Evolutionary conservation across 805 yeast genomes (phyloP).

Genomic region (Pichia rugopelliculosa): DNA sequence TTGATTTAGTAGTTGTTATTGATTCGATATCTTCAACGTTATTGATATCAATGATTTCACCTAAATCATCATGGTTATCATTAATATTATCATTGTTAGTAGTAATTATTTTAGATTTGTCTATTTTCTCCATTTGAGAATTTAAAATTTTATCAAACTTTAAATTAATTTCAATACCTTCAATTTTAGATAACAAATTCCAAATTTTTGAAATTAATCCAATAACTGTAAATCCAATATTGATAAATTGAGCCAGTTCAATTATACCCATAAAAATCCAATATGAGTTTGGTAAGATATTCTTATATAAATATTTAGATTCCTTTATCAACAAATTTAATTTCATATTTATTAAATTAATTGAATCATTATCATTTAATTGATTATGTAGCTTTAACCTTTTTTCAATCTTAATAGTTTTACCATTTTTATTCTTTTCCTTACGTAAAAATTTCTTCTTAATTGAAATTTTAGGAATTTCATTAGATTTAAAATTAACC

Average conservation of each 20-base stretch:
- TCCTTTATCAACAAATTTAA: background rate
- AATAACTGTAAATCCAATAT: slow-evolving; percentile 61
- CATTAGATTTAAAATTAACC: background rate
- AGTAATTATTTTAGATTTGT: background rate
- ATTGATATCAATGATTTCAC: background rate
- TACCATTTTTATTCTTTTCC: slow-evolving; percentile 4
- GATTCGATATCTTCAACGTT: background rate
- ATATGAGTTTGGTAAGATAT: slow-evolving; percentile 42
- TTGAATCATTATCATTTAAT: background rate
- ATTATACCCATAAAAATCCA: slow-evolving; percentile 59
- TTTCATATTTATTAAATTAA: background rate
- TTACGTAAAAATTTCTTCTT: background rate
- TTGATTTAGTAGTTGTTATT: background rate
- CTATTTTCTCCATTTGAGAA: background rate
- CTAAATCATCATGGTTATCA: background rate
- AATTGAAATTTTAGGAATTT: slow-evolving; percentile 6
- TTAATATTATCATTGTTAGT: background rate
- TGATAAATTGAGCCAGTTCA: slow-evolving; percentile 69
- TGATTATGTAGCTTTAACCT: background rate
- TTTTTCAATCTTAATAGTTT: background rate
- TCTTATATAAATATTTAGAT: slow-evolving; percentile 26
- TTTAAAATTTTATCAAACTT: slow-evolving; percentile 13
- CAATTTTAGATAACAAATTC: background rate
- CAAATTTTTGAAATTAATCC: slow-evolving; percentile 47
- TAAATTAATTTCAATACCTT: background rate